Conservation (phyloP, 768 basidiomycete species). For the Podaxis sp. region DNA sequence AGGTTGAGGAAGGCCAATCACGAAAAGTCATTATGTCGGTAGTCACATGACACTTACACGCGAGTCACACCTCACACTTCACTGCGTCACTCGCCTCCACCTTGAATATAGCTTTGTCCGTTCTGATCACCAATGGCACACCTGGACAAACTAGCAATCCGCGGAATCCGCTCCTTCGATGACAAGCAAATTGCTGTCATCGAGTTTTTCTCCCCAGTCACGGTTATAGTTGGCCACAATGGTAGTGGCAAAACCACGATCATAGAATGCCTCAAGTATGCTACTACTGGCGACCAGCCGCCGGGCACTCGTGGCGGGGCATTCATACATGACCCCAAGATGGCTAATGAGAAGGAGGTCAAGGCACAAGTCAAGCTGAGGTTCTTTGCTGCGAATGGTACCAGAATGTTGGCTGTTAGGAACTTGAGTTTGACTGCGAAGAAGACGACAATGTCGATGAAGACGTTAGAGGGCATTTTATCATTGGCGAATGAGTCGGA, state of each 20-base stretch:
- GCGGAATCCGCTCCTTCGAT: conserved; percentile 94
- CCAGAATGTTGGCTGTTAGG: conserved; percentile 84
- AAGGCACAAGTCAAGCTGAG: conserved; percentile 97
- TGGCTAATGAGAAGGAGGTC: conserved; percentile 99
- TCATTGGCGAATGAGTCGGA: conserved; percentile 65
- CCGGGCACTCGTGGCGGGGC: conserved; percentile 98
- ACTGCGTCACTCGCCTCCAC: background rate
- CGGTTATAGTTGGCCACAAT: conserved; percentile 98
- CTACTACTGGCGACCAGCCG: conserved; percentile 96
- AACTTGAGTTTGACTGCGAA: conserved; percentile 91
- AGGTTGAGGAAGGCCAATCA: background rate
- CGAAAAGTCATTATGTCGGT: background rate
- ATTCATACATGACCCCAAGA: conserved; percentile 97
- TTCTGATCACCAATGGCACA: conserved; percentile 55
- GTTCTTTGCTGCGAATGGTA: conserved; percentile 87
- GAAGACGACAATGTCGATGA: conserved; percentile 91
- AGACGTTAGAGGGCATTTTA: conserved; percentile 92
- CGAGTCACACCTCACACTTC: background rate
- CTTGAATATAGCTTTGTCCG: background rate
- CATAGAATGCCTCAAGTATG: conserved; percentile 99
- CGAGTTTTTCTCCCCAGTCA: conserved; percentile 96
- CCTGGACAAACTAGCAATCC: conserved; percentile 90
- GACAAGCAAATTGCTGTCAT: conserved; percentile 92
- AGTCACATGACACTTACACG: background rate
- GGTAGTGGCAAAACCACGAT: conserved; percentile 99